Evolutionary conservation across 2,329 filamentous ascomycete species (phyloP).

Genomic region (Neopestalotiopsis clavispora): DNA sequence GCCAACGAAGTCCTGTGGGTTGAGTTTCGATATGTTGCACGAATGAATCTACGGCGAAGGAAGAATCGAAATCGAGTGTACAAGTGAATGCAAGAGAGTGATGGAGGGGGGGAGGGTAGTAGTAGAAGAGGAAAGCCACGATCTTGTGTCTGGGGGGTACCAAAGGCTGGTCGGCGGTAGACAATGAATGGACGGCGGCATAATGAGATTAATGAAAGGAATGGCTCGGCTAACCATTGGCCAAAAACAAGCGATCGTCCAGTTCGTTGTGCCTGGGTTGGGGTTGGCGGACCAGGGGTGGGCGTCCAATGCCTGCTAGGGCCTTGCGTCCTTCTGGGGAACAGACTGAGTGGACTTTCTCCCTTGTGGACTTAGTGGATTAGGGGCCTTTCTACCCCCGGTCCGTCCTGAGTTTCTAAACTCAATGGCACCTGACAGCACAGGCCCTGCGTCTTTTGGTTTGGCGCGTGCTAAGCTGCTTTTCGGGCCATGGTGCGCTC

Average conservation of each 20-base stretch:
- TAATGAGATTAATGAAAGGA: constrained; percentile 18
- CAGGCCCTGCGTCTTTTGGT: not conserved
- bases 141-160: constrained; percentile 15
- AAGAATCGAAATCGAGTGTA: not conserved
- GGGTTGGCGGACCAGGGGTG: constrained; percentile 7
- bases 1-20: constrained; percentile 19
- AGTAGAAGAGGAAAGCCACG: constrained; percentile 17
- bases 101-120: not conserved
- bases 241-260: constrained; percentile 14
- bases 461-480: not conserved
- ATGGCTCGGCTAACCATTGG: constrained; percentile 14
- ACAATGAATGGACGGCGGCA: constrained; percentile 10
- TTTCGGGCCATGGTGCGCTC: too few relatives aligned
- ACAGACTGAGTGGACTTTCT: not conserved
- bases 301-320: constrained; percentile 3
- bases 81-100: not conserved
- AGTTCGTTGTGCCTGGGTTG: constrained; percentile 5
- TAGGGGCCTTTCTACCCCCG: not conserved
- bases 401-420: not conserved
- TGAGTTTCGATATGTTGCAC: not conserved
- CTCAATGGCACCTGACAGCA: not conserved
- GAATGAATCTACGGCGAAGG: constrained; percentile 11
- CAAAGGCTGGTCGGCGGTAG: constrained; percentile 11
- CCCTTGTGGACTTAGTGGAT: not conserved
- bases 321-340: not conserved